Evolutionary conservation across 345 rosid genomes (phyloP).

Genomic region (Aquilaria malaccensis): DNA sequence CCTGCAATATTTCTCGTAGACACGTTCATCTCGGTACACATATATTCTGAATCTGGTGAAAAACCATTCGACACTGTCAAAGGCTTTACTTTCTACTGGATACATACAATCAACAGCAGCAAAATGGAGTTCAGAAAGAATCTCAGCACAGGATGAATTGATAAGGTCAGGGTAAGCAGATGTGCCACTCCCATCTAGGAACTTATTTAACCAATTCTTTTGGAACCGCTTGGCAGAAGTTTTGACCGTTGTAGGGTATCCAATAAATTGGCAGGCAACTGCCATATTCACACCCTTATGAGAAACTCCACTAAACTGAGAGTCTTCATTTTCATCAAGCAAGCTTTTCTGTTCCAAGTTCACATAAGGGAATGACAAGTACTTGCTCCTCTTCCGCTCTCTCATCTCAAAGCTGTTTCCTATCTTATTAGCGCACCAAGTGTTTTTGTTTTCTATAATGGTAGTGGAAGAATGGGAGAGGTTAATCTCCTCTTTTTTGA

Average conservation of each 20-base stretch:
- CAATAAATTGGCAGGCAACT: constrained; percentile 27
- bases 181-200: constrained; percentile 29
- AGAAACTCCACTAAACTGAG: constrained; percentile 12
- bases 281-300: constrained; percentile 14
- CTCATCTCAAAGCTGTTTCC: constrained; percentile 37
- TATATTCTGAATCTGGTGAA: constrained; percentile 79
- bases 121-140: constrained; percentile 48
- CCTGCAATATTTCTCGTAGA: constrained; percentile 52
- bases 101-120: constrained; percentile 45
- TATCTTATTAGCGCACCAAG: constrained; percentile 9
- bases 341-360: constrained; percentile 28
- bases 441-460: constrained; percentile 12
- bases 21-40: constrained; percentile 49
- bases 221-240: constrained; percentile 47
- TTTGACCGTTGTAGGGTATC: constrained; percentile 45
- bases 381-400: constrained; percentile 67
- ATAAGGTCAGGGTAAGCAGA: constrained; percentile 34
- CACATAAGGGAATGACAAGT: constrained; percentile 58
- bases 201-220: constrained; percentile 46
- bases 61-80: constrained; percentile 56
- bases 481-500: constrained; percentile 8
- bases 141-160: constrained; percentile 37
- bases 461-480: constrained; percentile 7
- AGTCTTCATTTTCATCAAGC: constrained; percentile 21
- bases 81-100: constrained; percentile 34